phyloP scores from a whole-genome alignment of 1,284 basidiomycete genomes.

The Sphaerobolus stellatus region DNA sequence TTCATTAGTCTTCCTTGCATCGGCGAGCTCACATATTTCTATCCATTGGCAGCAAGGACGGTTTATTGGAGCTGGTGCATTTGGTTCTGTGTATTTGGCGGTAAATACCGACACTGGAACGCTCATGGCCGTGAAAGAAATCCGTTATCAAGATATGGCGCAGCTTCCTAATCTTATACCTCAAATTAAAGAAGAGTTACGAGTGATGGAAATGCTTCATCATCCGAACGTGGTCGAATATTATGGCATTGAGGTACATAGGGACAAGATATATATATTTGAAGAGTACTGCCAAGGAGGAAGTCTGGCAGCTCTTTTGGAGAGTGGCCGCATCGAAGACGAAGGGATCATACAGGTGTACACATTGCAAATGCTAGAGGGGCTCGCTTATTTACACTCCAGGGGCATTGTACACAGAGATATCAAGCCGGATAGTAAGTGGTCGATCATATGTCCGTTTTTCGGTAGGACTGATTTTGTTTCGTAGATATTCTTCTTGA shows the following conservation, averaged over 20 bases:
- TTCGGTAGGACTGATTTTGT: conserved; percentile 18
- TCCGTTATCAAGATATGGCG: conserved; percentile 93
- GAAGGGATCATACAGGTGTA: conserved; percentile 96
- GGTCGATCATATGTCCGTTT: conserved; percentile 4
- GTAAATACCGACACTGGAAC: conserved; percentile 96
- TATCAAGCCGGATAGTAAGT: conserved; percentile 97
- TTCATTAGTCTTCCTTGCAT: conserved; percentile 88
- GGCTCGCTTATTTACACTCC: conserved; percentile 90
- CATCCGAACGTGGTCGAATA: conserved; percentile 99
- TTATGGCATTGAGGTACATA: conserved; percentile 98
- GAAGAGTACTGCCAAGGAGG: conserved; percentile 99
- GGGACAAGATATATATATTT: conserved; percentile 99
- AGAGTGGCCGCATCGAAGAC: conserved; percentile 95
- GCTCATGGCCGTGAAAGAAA: conserved; percentile 99
- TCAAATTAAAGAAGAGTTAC: conserved; percentile 96
- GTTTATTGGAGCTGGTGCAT: conserved; percentile 97
- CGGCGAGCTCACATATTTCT: conserved; percentile 91
- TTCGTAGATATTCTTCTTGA: conserved; percentile 88
- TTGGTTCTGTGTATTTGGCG: conserved; percentile 96
- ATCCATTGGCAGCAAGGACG: conserved; percentile 98
- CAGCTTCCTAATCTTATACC: conserved; percentile 82
- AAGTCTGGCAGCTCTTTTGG: conserved; percentile 85
- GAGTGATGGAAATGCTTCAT: conserved; percentile 97
- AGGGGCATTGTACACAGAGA: conserved; percentile 94
- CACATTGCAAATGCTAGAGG: conserved; percentile 96